These are phyloP conservation scores for Sclerotiophoma versabilis DNA, from an alignment of 2,329 filamentous ascomycete genomes.

Conservation along the genomic window DNA sequence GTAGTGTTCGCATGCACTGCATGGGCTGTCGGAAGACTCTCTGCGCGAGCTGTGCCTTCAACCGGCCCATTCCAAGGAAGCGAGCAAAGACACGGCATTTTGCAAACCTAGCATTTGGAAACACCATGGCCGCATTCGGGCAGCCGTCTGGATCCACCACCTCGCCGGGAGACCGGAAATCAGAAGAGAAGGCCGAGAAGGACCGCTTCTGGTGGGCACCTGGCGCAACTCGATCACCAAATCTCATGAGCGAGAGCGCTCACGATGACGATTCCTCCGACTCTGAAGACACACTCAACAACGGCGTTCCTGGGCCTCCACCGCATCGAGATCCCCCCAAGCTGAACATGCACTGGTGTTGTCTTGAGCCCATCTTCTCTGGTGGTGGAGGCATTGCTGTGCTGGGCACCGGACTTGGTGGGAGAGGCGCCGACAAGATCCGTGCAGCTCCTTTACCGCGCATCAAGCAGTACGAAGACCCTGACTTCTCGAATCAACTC, in stretches of 20 bases:
- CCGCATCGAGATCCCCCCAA: constrained; percentile 53
- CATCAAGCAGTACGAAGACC: constrained; percentile 62
- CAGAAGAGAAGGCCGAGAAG: constrained; percentile 29
- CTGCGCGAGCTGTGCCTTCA: constrained; percentile 66
- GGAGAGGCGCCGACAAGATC: constrained; percentile 62
- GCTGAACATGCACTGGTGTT: constrained; percentile 67
- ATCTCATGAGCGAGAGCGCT: constrained; percentile 63
- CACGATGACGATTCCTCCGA: constrained; percentile 49
- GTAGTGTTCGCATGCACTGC: constrained; percentile 68
- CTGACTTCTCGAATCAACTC: constrained; percentile 60
- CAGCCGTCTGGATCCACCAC: constrained; percentile 41
- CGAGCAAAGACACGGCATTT: constrained; percentile 49
- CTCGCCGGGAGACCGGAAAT: constrained; percentile 32
- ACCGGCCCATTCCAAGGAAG: constrained; percentile 58
- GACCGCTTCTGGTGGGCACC: constrained; percentile 66
- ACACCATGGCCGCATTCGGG: constrained; percentile 31
- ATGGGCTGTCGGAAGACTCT: constrained; percentile 67
- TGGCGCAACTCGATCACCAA: constrained; percentile 61
- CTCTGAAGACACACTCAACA: constrained; percentile 47
- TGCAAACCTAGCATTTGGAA: constrained; percentile 46
- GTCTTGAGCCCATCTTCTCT: constrained; percentile 66
- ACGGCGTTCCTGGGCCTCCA: constrained; percentile 45
- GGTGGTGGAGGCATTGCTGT: constrained; percentile 67
- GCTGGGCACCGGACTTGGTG: constrained; percentile 55
- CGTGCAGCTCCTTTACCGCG: constrained; percentile 64